Percentiles rank a stretch among this genome's conserved stretches.
These are phyloP conservation scores for Scenedesmus sp. DNA, from an alignment of 163 green algal genomes.

Conservation along the genomic window DNA sequence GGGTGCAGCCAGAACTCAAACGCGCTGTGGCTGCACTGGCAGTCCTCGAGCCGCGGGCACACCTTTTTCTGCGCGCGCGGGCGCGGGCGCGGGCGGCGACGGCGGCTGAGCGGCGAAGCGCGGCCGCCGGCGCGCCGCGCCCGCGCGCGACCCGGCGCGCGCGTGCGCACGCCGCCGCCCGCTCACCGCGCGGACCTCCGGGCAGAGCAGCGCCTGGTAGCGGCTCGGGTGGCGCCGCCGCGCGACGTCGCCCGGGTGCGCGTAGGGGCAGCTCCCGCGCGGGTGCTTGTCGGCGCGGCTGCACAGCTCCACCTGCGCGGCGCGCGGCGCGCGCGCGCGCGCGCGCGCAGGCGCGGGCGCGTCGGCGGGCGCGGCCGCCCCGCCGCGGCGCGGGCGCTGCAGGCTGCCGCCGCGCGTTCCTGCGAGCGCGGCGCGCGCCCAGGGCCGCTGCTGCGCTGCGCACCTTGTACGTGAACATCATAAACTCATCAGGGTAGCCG, in stretches of 20 bases:
- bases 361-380: too few relatives aligned
- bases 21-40: constrained; percentile 39
- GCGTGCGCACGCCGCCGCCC: too few relatives aligned
- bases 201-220: constrained; percentile 36
- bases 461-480: constrained; percentile 39
- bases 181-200: constrained; percentile 31
- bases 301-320: constrained; percentile 22
- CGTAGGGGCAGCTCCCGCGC: constrained; percentile 36
- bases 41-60: constrained; percentile 23
- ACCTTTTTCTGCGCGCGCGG: constrained; percentile 30
- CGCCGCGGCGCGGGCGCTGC: too few relatives aligned
- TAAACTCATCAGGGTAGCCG: constrained; percentile 28
- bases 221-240: constrained; percentile 1
- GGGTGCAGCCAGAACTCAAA: constrained; percentile 44
- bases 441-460: too few relatives aligned
- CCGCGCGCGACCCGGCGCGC: too few relatives aligned
- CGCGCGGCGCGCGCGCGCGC: too few relatives aligned
- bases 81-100: too few relatives aligned
- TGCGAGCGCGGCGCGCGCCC: too few relatives aligned
- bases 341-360: too few relatives aligned
- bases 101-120: too few relatives aligned
- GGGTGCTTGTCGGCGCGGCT: constrained; percentile 29
- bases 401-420: too few relatives aligned
- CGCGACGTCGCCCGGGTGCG: constrained; percentile 32
- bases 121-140: too few relatives aligned